Evolutionary conservation across 2,329 filamentous ascomycete species (phyloP).

Genomic region (Alternaria brassicicola): DNA sequence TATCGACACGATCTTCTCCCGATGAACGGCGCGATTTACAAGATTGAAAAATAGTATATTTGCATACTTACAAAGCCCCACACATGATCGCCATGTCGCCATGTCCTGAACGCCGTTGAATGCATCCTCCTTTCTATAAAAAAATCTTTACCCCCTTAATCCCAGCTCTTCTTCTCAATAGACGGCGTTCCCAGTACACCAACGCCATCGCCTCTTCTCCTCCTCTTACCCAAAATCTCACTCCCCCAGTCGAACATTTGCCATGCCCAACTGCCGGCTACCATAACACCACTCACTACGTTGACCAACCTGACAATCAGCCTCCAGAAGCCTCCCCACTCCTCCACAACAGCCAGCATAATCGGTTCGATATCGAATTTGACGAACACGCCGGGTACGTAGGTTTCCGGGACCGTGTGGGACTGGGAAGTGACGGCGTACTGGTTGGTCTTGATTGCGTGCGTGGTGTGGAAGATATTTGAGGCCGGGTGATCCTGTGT

Average conservation of each 20-base stretch:
- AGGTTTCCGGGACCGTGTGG: constrained; percentile 69
- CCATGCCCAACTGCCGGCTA: constrained; percentile 92
- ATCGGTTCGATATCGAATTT: constrained; percentile 99
- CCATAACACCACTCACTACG: constrained; percentile 86
- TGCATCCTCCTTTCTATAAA: neutral
- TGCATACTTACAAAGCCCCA: neutral
- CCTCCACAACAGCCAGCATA: constrained; percentile 82
- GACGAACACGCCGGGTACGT: constrained; percentile 90
- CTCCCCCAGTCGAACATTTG: constrained; percentile 78
- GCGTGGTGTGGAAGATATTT: constrained; percentile 47
- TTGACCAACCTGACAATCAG: constrained; percentile 87
- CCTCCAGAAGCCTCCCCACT: constrained; percentile 73
- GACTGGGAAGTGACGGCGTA: constrained; percentile 95
- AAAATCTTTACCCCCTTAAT: constrained; percentile 4
- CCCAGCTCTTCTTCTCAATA: constrained; percentile 23
- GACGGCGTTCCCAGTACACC: constrained; percentile 54
- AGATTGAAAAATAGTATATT: neutral
- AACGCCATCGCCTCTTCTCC: constrained; percentile 50
- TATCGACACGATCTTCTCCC: neutral
- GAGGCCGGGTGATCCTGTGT: constrained; percentile 42
- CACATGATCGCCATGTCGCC: neutral
- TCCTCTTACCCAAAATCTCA: constrained; percentile 54
- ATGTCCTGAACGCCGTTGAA: neutral
- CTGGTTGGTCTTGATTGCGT: constrained; percentile 89
- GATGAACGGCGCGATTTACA: neutral